phyloP scores from a whole-genome alignment of 1,139 yeast species.

The Yamadazyma songkhlaensis region DNA sequence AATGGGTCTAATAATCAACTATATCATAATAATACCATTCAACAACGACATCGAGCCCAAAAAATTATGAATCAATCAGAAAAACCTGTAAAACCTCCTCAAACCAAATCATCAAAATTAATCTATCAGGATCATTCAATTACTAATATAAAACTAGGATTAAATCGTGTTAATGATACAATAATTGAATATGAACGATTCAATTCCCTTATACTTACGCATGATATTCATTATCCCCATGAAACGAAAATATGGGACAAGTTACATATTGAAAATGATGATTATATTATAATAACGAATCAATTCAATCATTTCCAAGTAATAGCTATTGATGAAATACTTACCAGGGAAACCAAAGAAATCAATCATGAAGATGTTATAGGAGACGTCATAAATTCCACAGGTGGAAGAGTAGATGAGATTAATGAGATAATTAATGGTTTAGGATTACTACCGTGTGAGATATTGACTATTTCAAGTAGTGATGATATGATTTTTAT shows the following conservation, averaged over 20 bases:
- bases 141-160: slow-evolving; percentile 12
- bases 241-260: slow-evolving; percentile 15
- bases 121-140: slow-evolving; percentile 9
- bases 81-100: slow-evolving; percentile 4
- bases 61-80: slow-evolving; percentile 6
- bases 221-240: slow-evolving; percentile 9
- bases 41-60: slow-evolving; percentile 25
- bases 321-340: slow-evolving; percentile 6
- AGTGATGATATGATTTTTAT: slow-evolving; percentile 10
- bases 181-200: slow-evolving; percentile 13
- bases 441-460: slow-evolving; percentile 15
- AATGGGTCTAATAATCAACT: slow-evolving; percentile 23
- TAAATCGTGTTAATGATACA: slow-evolving; percentile 8
- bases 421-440: slow-evolving; percentile 5
- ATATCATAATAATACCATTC: slow-evolving; percentile 33
- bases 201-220: slow-evolving; percentile 4
- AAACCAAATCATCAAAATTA: slow-evolving; percentile 9
- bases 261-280: slow-evolving; percentile 6
- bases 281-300: slow-evolving; percentile 11
- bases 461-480: slow-evolving; percentile 13
- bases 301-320: slow-evolving; percentile 11
- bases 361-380: background rate
- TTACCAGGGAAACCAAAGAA: slow-evolving; percentile 1
- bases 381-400: slow-evolving; percentile 1
- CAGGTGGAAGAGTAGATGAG: slow-evolving; percentile 3